Evolutionary conservation across 1,139 yeast genomes (phyloP).

Genomic region (Saccharomyces hybrid): DNA sequence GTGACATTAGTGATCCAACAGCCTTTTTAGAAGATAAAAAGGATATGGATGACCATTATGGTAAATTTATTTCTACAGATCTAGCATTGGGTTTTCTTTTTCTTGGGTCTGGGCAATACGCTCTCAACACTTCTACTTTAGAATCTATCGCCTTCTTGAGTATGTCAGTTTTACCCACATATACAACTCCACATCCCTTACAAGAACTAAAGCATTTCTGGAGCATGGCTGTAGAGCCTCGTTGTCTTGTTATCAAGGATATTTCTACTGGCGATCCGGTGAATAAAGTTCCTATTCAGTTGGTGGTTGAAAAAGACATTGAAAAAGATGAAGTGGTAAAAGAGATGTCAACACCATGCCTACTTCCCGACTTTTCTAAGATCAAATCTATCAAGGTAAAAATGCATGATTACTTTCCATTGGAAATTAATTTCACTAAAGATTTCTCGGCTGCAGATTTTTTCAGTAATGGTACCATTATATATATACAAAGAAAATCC

Average conservation of each 20-base stretch:
- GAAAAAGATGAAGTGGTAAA: constrained; percentile 35
- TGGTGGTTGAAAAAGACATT: constrained; percentile 43
- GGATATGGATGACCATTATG: constrained; percentile 39
- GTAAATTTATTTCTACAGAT: constrained; percentile 71
- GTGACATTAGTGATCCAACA: background rate
- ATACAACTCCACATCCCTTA: constrained; percentile 72
- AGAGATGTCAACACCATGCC: constrained; percentile 47
- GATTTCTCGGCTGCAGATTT: constrained; percentile 17
- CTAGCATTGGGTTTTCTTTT: constrained; percentile 83
- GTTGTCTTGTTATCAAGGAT: constrained; percentile 73
- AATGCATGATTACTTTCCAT: constrained; percentile 24
- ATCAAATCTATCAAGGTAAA: constrained; percentile 33
- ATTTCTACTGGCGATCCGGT: constrained; percentile 50
- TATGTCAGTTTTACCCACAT: constrained; percentile 63
- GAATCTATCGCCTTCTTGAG: constrained; percentile 43
- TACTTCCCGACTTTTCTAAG: constrained; percentile 53
- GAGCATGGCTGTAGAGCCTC: constrained; percentile 75
- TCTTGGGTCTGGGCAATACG: constrained; percentile 89
- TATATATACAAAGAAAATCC: constrained; percentile 18
- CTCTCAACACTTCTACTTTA: constrained; percentile 46
- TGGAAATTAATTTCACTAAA: constrained; percentile 20
- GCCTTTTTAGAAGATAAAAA: constrained; percentile 6
- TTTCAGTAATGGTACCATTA: constrained; percentile 25
- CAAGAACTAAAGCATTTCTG: constrained; percentile 90
- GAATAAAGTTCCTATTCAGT: constrained; percentile 29